Base-by-base conservation (phyloP, 2,329 filamentous ascomycete genomes). In the Knoxdaviesia proteae region DNA sequence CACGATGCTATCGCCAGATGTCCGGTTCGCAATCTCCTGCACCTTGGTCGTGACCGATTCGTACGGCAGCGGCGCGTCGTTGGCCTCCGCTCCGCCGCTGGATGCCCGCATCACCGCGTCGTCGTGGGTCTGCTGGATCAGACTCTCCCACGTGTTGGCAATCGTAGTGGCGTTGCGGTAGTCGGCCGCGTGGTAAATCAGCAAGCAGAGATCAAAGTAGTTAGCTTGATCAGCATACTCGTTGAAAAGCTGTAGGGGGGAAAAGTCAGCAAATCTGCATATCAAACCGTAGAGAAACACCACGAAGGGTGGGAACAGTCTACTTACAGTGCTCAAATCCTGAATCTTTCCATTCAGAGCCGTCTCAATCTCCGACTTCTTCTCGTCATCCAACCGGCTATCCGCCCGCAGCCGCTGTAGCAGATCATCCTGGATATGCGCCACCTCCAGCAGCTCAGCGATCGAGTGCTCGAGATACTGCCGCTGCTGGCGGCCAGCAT, bases 391-490 rank as follows among this genome's bases (percentile, higher is more conserved):
- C 35, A 94, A 69, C 38, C 90, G 74, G 1, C 64, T 56, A 49
- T 98, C 90, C 7, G 69, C 69, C 54, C 69, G 74, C 42, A 98
- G 63, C 39, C 84, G 72, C 54, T 86, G 80, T 30, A 96, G 59
- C 37, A 96, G 61, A 52, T 98, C 90, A 54, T 94, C 84, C 57
- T 98, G 90, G 42, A 98, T 90, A 53, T 90, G 88, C 9, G 87
- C 88, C 41, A 96, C 75, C 52, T 98, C 90, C 7, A 98, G 74
- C 38, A 92, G 67, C 50, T 90, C 86, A 3, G 77, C 77, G 30
- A 94, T 81, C 47, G 84, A 77, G 51, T 93, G 83, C 44, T 88
- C 73, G 32, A 96, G 67, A 46, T 86, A 70, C 57, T 94, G 90
- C 56, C 90, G 81, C 47, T 79, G 74, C 53, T 88, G 82, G 41